Conservation (phyloP, 2,329 filamentous ascomycete species). For the Fusarium torulosum region DNA sequence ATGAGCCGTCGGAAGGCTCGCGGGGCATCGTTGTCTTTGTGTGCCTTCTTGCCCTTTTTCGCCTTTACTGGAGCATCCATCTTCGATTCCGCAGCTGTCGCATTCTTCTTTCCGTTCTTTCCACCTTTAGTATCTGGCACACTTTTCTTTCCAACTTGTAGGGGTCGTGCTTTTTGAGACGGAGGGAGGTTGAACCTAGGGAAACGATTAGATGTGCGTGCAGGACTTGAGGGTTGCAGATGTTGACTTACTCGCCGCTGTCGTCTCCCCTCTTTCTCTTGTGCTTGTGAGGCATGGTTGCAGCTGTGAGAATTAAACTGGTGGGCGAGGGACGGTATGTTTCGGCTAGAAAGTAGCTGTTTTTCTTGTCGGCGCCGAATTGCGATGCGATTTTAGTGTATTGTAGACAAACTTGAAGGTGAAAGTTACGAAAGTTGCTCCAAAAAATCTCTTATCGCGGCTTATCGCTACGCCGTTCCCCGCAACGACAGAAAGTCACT, state of each 20-base stretch:
- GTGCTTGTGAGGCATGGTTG: constrained; percentile 86
- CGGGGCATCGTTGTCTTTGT: constrained; percentile 80
- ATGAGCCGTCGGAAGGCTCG: constrained; percentile 89
- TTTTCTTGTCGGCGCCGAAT: neutral
- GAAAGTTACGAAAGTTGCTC: constrained; percentile 16
- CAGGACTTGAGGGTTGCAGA: neutral
- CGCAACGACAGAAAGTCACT: neutral
- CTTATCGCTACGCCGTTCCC: constrained; percentile 25
- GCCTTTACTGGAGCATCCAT: constrained; percentile 49
- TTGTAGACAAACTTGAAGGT: constrained; percentile 10
- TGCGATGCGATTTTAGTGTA: neutral
- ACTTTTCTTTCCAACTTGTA: constrained; percentile 59
- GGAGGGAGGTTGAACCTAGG: constrained; percentile 64
- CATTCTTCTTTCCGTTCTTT: constrained; percentile 14
- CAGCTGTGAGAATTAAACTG: neutral
- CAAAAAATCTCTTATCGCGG: constrained; percentile 48
- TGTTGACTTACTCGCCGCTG: constrained; percentile 38
- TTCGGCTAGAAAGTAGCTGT: too few species aligned
- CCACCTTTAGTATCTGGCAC: constrained; percentile 41
- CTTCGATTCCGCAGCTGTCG: constrained; percentile 1
- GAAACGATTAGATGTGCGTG: constrained; percentile 29
- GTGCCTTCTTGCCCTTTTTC: constrained; percentile 60
- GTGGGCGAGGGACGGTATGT: fast-evolving
- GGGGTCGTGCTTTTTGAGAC: constrained; percentile 62
- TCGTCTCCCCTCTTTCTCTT: constrained; percentile 72